These are phyloP conservation scores for Backusella tuberculispora DNA, from an alignment of 192 early-diverging fungal species.

Conservation along the genomic window DNA sequence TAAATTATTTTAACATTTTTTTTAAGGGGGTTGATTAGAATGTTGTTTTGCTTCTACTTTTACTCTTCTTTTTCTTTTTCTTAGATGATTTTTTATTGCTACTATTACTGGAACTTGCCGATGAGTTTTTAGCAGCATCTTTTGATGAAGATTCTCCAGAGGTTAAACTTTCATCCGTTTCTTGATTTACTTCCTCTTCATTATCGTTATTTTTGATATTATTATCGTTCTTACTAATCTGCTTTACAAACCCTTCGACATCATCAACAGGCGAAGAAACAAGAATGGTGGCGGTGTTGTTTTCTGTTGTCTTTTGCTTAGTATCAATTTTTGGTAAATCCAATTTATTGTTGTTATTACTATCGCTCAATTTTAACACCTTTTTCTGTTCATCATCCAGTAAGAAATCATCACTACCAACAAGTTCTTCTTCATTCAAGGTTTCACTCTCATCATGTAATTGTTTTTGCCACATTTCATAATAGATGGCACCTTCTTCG, in stretches of 20 bases:
- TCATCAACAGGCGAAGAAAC: neutral
- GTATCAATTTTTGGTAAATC: neutral
- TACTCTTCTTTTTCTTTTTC: constrained; percentile 17
- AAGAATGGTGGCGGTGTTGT: neutral
- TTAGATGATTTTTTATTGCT: constrained; percentile 1
- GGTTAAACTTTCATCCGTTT: neutral
- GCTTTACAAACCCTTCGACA: neutral
- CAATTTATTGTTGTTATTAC: neutral
- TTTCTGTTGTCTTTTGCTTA: no score
- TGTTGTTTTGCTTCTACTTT: constrained; percentile 13
- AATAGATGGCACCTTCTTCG: constrained; percentile 71
- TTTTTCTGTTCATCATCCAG: neutral
- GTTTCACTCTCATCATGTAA: constrained; percentile 59
- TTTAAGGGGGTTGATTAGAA: neutral
- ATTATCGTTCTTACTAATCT: neutral
- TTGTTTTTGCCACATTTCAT: constrained; percentile 94
- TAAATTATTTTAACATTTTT: constrained; percentile 11
- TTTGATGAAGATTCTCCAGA: neutral
- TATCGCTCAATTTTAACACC: neutral
- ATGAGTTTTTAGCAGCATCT: neutral
- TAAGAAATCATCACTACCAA: neutral
- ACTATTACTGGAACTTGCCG: neutral
- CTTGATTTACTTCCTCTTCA: neutral
- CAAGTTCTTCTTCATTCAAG: neutral
- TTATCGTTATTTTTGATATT: neutral